These are phyloP conservation scores for Arthroderma sp. DNA, from an alignment of 2,329 filamentous ascomycete genomes.

Conservation along the genomic window DNA sequence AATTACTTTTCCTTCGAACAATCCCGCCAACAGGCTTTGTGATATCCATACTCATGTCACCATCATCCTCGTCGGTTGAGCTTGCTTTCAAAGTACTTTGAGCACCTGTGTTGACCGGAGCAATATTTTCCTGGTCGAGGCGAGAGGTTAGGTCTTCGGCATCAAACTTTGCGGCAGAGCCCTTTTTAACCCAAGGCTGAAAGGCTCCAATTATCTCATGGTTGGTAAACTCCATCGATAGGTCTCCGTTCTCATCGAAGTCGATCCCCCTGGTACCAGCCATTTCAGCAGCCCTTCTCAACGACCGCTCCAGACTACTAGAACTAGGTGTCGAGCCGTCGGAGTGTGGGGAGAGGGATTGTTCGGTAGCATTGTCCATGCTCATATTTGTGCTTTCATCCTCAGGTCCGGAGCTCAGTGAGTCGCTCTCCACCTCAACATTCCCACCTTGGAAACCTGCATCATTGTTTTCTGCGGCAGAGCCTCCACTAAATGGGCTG, in stretches of 20 bases:
- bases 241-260: slow-evolving; percentile 46
- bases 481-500: slow-evolving; percentile 59
- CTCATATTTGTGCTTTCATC: slow-evolving; percentile 71
- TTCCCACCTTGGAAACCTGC: slow-evolving; percentile 31
- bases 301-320: slow-evolving; percentile 63
- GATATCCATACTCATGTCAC: slow-evolving; percentile 88
- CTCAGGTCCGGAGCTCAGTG: slow-evolving; percentile 41
- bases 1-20: slow-evolving; percentile 36
- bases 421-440: slow-evolving; percentile 34
- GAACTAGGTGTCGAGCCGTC: slow-evolving; percentile 49
- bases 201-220: slow-evolving; percentile 43
- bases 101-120: slow-evolving; percentile 14
- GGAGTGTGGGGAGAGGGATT: slow-evolving; percentile 52
- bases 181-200: slow-evolving; percentile 37
- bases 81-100: not conserved
- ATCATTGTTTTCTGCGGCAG: slow-evolving; percentile 36
- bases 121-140: slow-evolving; percentile 36
- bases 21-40: slow-evolving; percentile 75
- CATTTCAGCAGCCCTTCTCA: slow-evolving; percentile 60
- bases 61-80: slow-evolving; percentile 36
- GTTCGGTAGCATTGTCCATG: slow-evolving; percentile 63
- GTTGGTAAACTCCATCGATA: slow-evolving; percentile 68
- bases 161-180: slow-evolving; percentile 31
- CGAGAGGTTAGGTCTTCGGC: slow-evolving; percentile 32
- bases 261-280: slow-evolving; percentile 62